phyloP scores from a whole-genome alignment of 306 rosid genomes.

The Fragaria iinumae region DNA sequence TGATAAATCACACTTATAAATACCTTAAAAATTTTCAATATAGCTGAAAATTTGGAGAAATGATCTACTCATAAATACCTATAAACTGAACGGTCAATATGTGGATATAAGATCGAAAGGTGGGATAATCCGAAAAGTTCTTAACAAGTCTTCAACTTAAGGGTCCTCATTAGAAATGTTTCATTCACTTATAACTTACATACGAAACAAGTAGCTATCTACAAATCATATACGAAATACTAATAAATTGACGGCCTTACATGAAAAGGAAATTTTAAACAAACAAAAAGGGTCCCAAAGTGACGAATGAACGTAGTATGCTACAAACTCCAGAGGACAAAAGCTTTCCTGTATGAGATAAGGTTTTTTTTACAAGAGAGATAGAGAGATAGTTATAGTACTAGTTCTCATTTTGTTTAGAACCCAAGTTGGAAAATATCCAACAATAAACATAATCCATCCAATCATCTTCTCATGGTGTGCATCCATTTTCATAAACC shows the following conservation, averaged over 20 bases:
- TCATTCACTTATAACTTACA: background rate
- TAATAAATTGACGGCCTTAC: background rate
- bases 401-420: constrained; percentile 16
- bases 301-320: constrained; percentile 6
- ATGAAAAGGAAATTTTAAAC: background rate
- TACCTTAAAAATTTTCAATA: too few relatives aligned
- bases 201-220: background rate
- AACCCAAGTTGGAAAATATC: constrained; percentile 29
- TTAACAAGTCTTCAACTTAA: too few relatives aligned
- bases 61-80: too few relatives aligned
- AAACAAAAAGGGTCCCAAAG: background rate
- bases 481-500: constrained; percentile 53
- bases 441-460: constrained; percentile 43
- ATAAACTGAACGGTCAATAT: too few relatives aligned
- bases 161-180: too few relatives aligned
- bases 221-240: background rate
- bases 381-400: constrained; percentile 20
- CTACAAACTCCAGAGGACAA: constrained; percentile 31
- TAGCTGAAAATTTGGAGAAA: too few relatives aligned
- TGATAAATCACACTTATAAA: too few relatives aligned
- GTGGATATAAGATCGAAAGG: too few relatives aligned
- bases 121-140: too few relatives aligned
- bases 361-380: background rate
- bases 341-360: constrained; percentile 34
- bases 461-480: constrained; percentile 61